Evolutionary conservation across 768 basidiomycete species (phyloP).

Genomic region (Xanthoconium stramineum): DNA sequence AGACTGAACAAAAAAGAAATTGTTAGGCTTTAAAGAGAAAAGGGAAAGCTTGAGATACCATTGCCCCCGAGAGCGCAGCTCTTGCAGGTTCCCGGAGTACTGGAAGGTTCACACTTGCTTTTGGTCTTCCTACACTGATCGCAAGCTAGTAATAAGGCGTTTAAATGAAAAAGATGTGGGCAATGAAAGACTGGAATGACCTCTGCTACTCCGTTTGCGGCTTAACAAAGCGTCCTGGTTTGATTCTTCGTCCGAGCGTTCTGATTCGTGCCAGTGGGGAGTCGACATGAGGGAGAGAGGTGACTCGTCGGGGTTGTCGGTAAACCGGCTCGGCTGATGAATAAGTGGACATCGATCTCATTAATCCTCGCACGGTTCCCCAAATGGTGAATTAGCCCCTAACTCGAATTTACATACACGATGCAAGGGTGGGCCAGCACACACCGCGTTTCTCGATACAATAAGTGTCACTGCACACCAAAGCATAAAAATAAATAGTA

Average conservation of each 20-base stretch:
- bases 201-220: slow-evolving; percentile 65
- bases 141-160: slow-evolving; percentile 51
- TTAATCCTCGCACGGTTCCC: slow-evolving; percentile 17
- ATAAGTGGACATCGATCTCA: slow-evolving; percentile 4
- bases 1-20: slow-evolving; percentile 40
- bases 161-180: slow-evolving; percentile 11
- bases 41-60: slow-evolving; percentile 34
- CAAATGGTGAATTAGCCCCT: slow-evolving; percentile 12
- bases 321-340: slow-evolving; percentile 3
- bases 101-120: slow-evolving; percentile 73
- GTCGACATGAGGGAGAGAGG: slow-evolving; percentile 25
- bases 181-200: slow-evolving; percentile 30
- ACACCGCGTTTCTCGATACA: neutral
- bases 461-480: neutral
- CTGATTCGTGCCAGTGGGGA: slow-evolving; percentile 53
- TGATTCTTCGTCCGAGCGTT: slow-evolving; percentile 56
- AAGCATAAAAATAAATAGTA: neutral
- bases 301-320: neutral
- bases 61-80: slow-evolving; percentile 59
- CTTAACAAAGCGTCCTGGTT: slow-evolving; percentile 40
- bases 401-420: neutral
- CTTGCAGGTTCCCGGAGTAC: slow-evolving; percentile 52
- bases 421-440: neutral
- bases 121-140: slow-evolving; percentile 88
- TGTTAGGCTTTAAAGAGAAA: slow-evolving; percentile 9